Percentiles rank a stretch among this genome's conserved stretches.
phyloP scores from a whole-genome alignment of 106 monocot genomes.

The Dendrobium chrysotoxum region DNA sequence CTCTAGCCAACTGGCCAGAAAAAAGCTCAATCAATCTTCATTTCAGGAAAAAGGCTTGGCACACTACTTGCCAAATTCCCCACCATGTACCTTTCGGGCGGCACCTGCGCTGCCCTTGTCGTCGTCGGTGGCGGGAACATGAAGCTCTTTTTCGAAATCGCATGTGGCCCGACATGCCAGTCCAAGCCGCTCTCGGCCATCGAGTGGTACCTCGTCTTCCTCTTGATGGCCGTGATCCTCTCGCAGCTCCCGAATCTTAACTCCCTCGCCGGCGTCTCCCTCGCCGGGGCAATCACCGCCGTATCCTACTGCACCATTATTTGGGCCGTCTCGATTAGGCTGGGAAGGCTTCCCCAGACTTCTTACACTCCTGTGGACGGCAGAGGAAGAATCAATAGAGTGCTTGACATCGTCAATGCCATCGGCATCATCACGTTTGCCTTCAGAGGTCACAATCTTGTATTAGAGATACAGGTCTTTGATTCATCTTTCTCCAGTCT shows the following conservation, averaged over 20 bases:
- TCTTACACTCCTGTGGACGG: slow-evolving; percentile 28
- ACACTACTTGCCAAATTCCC: slow-evolving; percentile 53
- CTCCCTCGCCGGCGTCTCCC: slow-evolving; percentile 80
- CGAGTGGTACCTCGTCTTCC: slow-evolving; percentile 93
- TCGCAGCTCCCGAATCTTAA: slow-evolving; percentile 93
- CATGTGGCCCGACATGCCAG: slow-evolving; percentile 43
- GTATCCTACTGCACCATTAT: slow-evolving; percentile 74
- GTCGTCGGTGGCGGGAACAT: slow-evolving; percentile 77
- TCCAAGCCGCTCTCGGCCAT: slow-evolving; percentile 45
- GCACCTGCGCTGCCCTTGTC: slow-evolving; percentile 69
- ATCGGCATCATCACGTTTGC: slow-evolving; percentile 81
- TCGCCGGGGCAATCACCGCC: slow-evolving; percentile 61
- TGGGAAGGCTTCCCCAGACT: slow-evolving; percentile 31
- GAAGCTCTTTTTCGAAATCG: slow-evolving; percentile 70
- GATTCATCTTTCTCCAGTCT: no score
- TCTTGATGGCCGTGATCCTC: slow-evolving; percentile 52
- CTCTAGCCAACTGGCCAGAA: no score
- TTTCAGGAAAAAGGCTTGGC: slow-evolving; percentile 53
- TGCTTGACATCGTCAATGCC: slow-evolving; percentile 47
- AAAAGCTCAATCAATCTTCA: no score
- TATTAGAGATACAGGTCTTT: slow-evolving; percentile 91
- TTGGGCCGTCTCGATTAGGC: slow-evolving; percentile 63
- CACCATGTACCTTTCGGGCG: slow-evolving; percentile 82
- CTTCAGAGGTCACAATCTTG: slow-evolving; percentile 88
- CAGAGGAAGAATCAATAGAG: slow-evolving; percentile 14